Base-by-base conservation (phyloP, 1,139 yeast species). In the Hanseniaspora sp. region DNA sequence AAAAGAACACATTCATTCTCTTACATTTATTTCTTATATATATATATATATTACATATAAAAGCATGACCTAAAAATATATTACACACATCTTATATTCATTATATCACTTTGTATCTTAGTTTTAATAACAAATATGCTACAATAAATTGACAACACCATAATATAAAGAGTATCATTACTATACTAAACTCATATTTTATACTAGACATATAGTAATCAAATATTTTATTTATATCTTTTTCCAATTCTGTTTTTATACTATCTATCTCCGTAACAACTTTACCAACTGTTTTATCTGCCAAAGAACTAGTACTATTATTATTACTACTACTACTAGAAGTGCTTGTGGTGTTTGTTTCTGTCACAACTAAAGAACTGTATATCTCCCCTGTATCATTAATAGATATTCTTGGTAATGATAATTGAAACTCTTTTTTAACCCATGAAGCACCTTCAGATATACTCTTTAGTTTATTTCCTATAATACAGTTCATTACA, bases 391-490 rank as follows among this genome's bases (percentile, higher is more conserved):
- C 39, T 1, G 72, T 57, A 11, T 67, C 68, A 1, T 65, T 59
- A 1, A 67, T 64, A 54, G 71, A 66, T 9, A 79, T 66, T 37
- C 73, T 62, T 0, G 96, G 96, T 0, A 90, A 64, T 0, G 70
- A 59, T 1, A 90, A 69, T 15, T 77, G 71, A 2, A 90, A 74
- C 59, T 85, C 74, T 37, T 80, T 71, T 60, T 83, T 74, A 2
- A 90, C 70, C 97, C 97, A 92, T 0, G 81, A 75, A 54, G 90
- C 67, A 0, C 95, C 97, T 29, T 74, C 64, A 59, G 85, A 85
- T 0, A 88, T 70, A 37, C 75, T 73, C 4, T 73, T 72, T 7
- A 90, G 66, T 63, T 90, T 92, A 55, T 82, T 73, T 13, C 88
- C 94, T 43, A 92, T 71, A 1, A 86, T 78, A 69, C 98, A 92